phyloP scores from a whole-genome alignment of 2,329 filamentous ascomycete species.

The Teratosphaeria gauchensis region DNA sequence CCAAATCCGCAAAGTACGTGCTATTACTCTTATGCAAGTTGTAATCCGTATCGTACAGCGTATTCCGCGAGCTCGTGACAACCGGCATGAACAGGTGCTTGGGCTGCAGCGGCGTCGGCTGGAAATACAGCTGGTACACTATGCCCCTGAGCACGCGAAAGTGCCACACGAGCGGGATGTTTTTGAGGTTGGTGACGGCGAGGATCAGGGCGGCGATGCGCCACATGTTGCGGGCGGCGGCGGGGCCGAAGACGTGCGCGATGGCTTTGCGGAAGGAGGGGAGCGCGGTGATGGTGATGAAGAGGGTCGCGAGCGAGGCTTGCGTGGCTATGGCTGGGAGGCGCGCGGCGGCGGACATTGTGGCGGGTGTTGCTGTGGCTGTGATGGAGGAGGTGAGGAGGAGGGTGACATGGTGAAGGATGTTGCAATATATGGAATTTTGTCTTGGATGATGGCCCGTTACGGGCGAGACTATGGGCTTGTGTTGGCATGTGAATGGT shows the following conservation, averaged over 20 bases:
- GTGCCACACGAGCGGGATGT: conserved; percentile 65
- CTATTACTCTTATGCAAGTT: conserved; percentile 75
- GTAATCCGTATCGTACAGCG: conserved; percentile 73
- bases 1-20: conserved; percentile 81
- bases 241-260: conserved; percentile 11
- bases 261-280: conserved; percentile 20
- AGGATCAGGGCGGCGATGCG: conserved; percentile 32
- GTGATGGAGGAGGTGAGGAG: neutral
- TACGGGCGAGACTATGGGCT: neutral
- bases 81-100: conserved; percentile 64
- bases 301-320: conserved; percentile 14
- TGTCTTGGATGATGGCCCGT: neutral
- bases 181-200: conserved; percentile 60
- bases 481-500: neutral
- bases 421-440: neutral
- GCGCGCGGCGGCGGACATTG: conserved; percentile 24
- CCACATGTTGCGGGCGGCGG: conserved; percentile 19
- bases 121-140: conserved; percentile 38
- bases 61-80: conserved; percentile 56
- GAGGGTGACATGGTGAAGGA: neutral
- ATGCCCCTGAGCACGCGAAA: conserved; percentile 38
- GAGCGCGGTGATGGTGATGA: conserved; percentile 14
- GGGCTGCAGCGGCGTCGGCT: conserved; percentile 35
- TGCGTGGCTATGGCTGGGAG: conserved; percentile 21
- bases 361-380: neutral